Conservation (phyloP, 257 asterid species). For the Ophiorrhiza pumila region DNA sequence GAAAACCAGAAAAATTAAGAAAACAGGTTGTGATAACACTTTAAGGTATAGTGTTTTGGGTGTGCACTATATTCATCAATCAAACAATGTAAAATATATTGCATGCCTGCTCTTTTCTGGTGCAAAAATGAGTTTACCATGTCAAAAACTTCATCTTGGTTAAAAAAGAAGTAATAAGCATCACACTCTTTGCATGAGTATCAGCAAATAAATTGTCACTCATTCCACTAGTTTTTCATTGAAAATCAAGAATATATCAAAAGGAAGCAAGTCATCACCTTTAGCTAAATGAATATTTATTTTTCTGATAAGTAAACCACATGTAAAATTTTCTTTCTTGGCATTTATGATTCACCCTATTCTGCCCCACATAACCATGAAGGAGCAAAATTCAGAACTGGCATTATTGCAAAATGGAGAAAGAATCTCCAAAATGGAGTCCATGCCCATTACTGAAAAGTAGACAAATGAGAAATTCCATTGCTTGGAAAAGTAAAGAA, state of each 20-base stretch:
- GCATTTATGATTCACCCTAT: constrained; percentile 7
- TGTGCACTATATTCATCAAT: neutral
- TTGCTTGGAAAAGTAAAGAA: neutral
- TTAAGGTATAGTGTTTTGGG: too few species aligned
- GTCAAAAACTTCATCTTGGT: neutral
- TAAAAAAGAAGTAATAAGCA: neutral
- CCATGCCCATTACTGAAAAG: constrained; percentile 24
- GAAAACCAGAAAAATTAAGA: neutral
- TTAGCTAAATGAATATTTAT: neutral
- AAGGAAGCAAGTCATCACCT: neutral
- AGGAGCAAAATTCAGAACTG: neutral
- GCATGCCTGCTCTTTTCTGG: neutral
- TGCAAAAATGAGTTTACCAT: neutral
- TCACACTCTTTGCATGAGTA: neutral
- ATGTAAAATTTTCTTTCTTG: neutral
- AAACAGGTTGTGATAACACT: too few species aligned
- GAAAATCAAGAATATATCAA: neutral
- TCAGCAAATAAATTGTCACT: neutral
- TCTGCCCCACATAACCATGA: neutral
- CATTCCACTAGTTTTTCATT: neutral
- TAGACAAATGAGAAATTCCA: neutral
- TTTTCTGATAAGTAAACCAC: too few species aligned
- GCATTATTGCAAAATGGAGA: neutral
- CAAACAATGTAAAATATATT: neutral
- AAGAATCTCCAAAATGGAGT: constrained; percentile 10